These are phyloP conservation scores for Agrocybe praecox DNA, from an alignment of 768 basidiomycete species.

Conservation along the genomic window DNA sequence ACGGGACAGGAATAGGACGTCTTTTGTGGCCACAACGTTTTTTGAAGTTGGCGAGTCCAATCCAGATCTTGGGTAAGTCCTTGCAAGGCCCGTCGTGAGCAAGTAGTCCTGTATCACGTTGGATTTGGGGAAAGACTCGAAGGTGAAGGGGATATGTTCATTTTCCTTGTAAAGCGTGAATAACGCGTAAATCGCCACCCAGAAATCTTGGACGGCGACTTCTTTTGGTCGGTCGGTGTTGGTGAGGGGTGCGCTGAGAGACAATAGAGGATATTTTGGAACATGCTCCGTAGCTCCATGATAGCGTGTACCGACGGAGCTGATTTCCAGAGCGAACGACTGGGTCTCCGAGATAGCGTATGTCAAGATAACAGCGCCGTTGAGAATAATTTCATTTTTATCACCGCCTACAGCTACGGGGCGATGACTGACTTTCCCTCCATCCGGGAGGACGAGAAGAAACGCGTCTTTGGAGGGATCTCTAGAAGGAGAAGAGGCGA, in stretches of 20 bases:
- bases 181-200: slow-evolving; percentile 43
- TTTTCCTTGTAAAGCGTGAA: slow-evolving; percentile 38
- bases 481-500: background rate
- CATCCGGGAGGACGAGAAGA: slow-evolving; percentile 29
- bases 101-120: slow-evolving; percentile 39
- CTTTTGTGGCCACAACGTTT: slow-evolving; percentile 12
- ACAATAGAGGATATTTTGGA: slow-evolving; percentile 27
- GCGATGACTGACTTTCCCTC: slow-evolving; percentile 20
- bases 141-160: slow-evolving; percentile 41
- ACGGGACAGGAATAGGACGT: slow-evolving; percentile 40
- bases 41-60: background rate
- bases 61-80: slow-evolving; percentile 14
- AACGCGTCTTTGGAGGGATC: slow-evolving; percentile 14
- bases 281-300: slow-evolving; percentile 29
- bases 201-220: slow-evolving; percentile 33
- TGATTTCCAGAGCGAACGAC: slow-evolving; percentile 24
- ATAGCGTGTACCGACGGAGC: slow-evolving; percentile 28
- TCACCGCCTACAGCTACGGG: slow-evolving; percentile 8
- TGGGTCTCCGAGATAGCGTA: slow-evolving; percentile 14
- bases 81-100: slow-evolving; percentile 37
- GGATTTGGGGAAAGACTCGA: slow-evolving; percentile 31
- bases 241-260: slow-evolving; percentile 18
- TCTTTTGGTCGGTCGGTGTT: slow-evolving; percentile 13
- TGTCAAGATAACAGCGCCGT: slow-evolving; percentile 20
- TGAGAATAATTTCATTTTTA: slow-evolving; percentile 20